A percentile compares a stretch with the other conserved stretches of the same genome.
These are phyloP conservation scores for Eutrema yunnanense DNA, from an alignment of 345 rosid genomes.

Conservation along the genomic window DNA sequence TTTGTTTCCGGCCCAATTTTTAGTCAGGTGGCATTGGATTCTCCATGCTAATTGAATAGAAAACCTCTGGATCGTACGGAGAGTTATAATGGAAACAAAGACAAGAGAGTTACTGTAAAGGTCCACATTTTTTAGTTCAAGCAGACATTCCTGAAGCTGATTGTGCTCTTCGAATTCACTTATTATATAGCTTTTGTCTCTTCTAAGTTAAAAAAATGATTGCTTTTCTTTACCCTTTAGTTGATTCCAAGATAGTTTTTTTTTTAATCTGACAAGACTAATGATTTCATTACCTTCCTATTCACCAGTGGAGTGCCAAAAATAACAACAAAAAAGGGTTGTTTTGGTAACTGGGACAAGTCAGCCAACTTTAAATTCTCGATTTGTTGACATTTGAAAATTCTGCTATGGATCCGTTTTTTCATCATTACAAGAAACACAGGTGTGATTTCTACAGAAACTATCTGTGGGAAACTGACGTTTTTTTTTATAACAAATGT, in stretches of 20 bases:
- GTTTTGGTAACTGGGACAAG: background rate
- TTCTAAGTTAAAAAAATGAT: background rate
- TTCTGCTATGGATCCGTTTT: background rate
- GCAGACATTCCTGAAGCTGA: constrained; percentile 15
- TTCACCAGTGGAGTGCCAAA: background rate
- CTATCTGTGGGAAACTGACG: too few relatives aligned
- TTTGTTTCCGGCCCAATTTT: background rate
- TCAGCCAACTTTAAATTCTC: background rate
- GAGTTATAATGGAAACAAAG: constrained; percentile 1
- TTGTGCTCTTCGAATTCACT: constrained; percentile 1
- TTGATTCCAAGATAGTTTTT: background rate
- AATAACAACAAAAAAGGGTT: background rate
- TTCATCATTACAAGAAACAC: too few relatives aligned
- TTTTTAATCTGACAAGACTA: background rate
- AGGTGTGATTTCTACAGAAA: too few relatives aligned
- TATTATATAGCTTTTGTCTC: background rate
- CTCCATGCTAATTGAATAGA: background rate
- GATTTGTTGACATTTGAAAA: background rate
- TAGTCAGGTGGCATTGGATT: background rate
- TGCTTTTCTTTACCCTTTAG: background rate
- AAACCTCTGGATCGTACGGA: background rate
- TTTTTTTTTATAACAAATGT: too few relatives aligned
- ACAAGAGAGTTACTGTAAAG: background rate
- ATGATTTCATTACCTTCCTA: background rate
- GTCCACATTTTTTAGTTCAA: background rate